Evolutionary conservation across 2,329 filamentous ascomycete species (phyloP).

Genomic region (Colletotrichum tanaceti): DNA sequence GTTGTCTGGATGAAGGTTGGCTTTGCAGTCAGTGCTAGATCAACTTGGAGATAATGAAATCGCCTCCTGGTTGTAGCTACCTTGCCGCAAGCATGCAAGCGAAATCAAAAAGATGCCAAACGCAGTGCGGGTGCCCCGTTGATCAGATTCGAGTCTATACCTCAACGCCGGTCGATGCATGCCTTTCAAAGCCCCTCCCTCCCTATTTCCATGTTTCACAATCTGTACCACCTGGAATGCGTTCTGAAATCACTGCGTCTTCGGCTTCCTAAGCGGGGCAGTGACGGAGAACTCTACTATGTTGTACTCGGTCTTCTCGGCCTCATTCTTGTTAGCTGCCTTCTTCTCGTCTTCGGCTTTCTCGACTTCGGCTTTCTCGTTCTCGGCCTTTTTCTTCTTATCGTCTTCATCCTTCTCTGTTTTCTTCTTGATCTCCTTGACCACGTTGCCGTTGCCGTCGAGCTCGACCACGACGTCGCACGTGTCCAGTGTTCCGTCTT

Average conservation of each 20-base stretch:
- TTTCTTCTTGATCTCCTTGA: slow-evolving; percentile 54
- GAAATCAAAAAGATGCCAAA: neutral
- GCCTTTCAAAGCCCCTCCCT: neutral
- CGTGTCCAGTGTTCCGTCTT: slow-evolving; percentile 71
- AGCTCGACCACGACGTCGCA: slow-evolving; percentile 67
- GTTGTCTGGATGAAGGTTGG: neutral
- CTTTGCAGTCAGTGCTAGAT: neutral
- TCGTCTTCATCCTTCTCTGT: slow-evolving; percentile 53
- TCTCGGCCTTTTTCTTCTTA: slow-evolving; percentile 46
- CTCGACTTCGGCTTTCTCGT: slow-evolving; percentile 46
- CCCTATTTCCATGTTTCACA: neutral
- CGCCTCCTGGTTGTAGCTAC: neutral
- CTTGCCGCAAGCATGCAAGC: neutral
- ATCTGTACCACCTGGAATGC: neutral
- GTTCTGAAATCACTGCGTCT: slow-evolving; percentile 10
- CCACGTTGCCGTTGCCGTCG: slow-evolving; percentile 59
- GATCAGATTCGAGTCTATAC: neutral
- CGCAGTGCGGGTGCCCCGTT: neutral
- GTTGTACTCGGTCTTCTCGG: slow-evolving; percentile 36
- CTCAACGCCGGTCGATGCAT: slow-evolving; percentile 8
- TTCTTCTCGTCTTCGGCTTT: slow-evolving; percentile 32
- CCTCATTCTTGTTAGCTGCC: slow-evolving; percentile 29
- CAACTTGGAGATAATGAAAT: neutral
- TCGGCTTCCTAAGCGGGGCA: slow-evolving; percentile 34
- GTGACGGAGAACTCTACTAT: slow-evolving; percentile 33